Evolutionary conservation across 805 yeast genomes (phyloP), one percentile per base, ranked within the genome.

Genomic region (Martiniozyma abietophila): DNA sequence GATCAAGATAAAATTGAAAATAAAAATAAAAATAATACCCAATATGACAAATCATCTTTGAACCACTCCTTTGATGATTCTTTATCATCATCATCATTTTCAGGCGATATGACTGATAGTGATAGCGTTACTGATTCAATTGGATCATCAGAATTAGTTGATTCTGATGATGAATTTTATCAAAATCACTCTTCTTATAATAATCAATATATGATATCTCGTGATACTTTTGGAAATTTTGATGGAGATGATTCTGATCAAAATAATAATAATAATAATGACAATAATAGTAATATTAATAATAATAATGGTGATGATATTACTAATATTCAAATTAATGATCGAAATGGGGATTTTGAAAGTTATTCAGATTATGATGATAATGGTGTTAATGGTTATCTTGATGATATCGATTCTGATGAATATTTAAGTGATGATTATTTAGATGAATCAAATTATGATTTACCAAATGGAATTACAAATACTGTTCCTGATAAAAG

Each of bases 361-460:
- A n/a, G n/a, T n/a, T 40, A 18, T 6, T 19, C 36, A 5, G 28
- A 29, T 21, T 29, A 28, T 21, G 32, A 34, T 15, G 33, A 34
- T 19, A 14, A 28, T 14, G 45, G 26, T 16, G 35, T 26, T 18
- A 25, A 31, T 8, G 35, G 17, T 8, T 34, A 32, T 36, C 19
- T 35, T 18, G 48, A 44, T 25, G 47, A 41, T 29, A 25, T 53
- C 16, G 59, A 52, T 22, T 51, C 54, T 1, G 61, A 52, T 28
- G 52, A 51, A 29, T 50, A 43, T 22, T 31, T 50, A 4, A 42
- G 46, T 16, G 52, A 44, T 10, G 51, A 43, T 6, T 47, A 45
- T 29, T 19, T 39, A 7, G 36, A 33, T 12, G 40, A 26, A 6
- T 23, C 35, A 15, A 39, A 27, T 23, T 6, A 14, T 10, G 19